Conservation (phyloP, 1,139 yeast species). For the Yamadazyma atmosphaerica region DNA sequence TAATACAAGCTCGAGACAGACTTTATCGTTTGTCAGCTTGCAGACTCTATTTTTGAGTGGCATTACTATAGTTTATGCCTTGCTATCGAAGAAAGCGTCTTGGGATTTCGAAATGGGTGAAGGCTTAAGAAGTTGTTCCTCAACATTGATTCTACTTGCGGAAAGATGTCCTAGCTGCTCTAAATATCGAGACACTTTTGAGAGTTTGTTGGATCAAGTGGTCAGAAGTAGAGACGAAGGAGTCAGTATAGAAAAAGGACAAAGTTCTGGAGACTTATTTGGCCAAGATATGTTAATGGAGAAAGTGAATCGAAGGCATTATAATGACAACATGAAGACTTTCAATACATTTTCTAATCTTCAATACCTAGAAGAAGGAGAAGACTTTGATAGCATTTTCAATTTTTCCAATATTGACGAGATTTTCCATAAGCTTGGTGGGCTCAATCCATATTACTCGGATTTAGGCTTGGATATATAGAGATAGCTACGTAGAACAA, state of each 20-base stretch:
- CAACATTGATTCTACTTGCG: conserved; percentile 8
- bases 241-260: too few species aligned
- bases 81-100: conserved; percentile 7
- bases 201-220: conserved; percentile 8
- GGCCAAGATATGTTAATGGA: conserved; percentile 7
- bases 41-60: conserved; percentile 14
- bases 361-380: background rate
- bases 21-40: conserved; percentile 10
- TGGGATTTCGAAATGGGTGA: conserved; percentile 11
- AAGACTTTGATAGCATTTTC: conserved; percentile 3
- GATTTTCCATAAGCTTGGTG: conserved; percentile 1
- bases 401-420: conserved; percentile 4
- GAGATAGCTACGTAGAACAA: too few species aligned
- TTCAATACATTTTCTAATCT: conserved; percentile 6
- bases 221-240: background rate
- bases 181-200: conserved; percentile 8
- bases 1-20: conserved; percentile 4
- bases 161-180: conserved; percentile 9
- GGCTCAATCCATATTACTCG: background rate
- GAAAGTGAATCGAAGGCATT: conserved; percentile 4
- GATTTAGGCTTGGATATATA: conserved; percentile 4
- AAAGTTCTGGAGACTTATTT: conserved; percentile 5
- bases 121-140: conserved; percentile 12
- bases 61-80: conserved; percentile 11
- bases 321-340: conserved; percentile 7